Base-by-base conservation (phyloP, 805 yeast species). In the Yarrowia osloensis region DNA sequence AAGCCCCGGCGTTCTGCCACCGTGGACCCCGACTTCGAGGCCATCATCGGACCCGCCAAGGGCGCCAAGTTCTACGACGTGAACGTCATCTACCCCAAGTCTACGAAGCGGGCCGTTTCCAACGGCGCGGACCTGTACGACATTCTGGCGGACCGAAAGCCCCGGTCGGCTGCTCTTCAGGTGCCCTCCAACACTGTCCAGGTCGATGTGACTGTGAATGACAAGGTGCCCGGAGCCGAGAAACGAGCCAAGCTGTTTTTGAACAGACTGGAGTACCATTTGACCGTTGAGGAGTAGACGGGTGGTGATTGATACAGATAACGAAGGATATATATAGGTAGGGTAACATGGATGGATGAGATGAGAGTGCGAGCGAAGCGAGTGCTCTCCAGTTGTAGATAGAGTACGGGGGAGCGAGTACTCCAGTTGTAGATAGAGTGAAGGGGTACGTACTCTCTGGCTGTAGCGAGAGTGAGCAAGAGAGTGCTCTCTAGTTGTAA, bases 1-100 rank as follows among this genome's bases (percentile, higher is more conserved):
- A 72, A 68, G 62, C 75, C 79, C 33, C 68, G 65, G 66, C 69
- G 71, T 37, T 69, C 74, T 7, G 86, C 84, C 47, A 80, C 81
- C 70, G 81, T 81, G 68, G 91, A 88, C 71, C 83, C 88, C 6
- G 69, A 82, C 5, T 87, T 88, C 70, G 93, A 88, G 71, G 85
- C 81, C 17, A 73, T 88, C 67, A 71, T 86, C 66, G 82, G 86
- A 0, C 84, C 85, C 28, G 77, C 69, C n/a, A 44, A 47, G 31
- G 68, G 57, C 55, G 69, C 70, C 24, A 39, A 24, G 49, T 68
- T 65, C 40, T 86, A 84, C 74, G 71, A 71, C 13, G 75, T 80
- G 57, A 71, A 71, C n/a, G 67, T 79, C 49, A 72, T 70, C 39
- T 71, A 78, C 24, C 77, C 77, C 26, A 68, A 71, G 33, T 67